Evolutionary conservation across 768 basidiomycete species (phyloP).

Genomic region (Coprinopsis sp.): DNA sequence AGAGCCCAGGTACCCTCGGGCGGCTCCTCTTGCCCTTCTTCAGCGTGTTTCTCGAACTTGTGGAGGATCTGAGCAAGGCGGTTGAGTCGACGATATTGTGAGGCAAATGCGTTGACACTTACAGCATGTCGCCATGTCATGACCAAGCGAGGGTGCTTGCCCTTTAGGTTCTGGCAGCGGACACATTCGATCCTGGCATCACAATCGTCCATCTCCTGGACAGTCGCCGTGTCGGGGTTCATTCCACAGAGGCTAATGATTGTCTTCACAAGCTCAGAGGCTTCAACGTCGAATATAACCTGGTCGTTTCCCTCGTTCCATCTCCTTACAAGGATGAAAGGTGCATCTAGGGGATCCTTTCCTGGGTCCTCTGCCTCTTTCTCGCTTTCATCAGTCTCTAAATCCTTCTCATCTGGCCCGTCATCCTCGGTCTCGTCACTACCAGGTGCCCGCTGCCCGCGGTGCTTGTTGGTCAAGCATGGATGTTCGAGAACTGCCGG

Average conservation of each 20-base stretch:
- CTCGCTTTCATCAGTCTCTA: not conserved
- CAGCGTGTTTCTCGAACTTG: conserved; percentile 2
- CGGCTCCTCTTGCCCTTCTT: not conserved
- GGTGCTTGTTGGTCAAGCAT: not conserved
- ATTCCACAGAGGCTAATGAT: not conserved
- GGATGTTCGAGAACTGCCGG: not conserved
- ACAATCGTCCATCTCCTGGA: conserved; percentile 3
- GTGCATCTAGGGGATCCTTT: not conserved
- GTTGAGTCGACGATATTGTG: not conserved
- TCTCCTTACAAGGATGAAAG: not conserved
- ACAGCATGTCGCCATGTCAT: conserved; percentile 6
- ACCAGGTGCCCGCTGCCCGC: not conserved
- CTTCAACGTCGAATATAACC: conserved; percentile 2
- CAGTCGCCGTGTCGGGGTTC: conserved; percentile 1
- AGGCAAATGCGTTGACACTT: not conserved
- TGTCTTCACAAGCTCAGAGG: not conserved
- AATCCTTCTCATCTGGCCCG: not conserved
- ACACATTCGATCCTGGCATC: conserved; percentile 4
- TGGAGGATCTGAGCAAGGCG: conserved; percentile 1
- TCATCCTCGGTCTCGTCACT: not conserved
- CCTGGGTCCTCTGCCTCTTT: not conserved
- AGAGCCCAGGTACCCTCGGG: not conserved
- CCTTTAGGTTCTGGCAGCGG: conserved; percentile 1
- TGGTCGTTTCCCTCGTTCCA: conserved; percentile 5
- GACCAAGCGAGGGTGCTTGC: not conserved